Evolutionary conservation across 1,139 yeast genomes (phyloP).

Genomic region (Arxiozyma bovina): DNA sequence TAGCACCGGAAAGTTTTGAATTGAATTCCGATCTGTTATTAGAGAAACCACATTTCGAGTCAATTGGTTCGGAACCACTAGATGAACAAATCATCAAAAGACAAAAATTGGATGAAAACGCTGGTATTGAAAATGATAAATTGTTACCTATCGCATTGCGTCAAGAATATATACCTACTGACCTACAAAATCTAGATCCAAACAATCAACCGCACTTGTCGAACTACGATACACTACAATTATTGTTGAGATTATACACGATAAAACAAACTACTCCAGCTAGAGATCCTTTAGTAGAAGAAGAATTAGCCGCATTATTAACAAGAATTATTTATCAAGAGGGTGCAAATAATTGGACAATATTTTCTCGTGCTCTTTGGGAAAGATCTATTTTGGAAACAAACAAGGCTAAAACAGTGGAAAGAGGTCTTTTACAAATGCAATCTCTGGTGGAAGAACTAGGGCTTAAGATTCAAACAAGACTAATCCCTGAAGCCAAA

Average conservation of each 20-base stretch:
- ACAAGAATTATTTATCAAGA: slow-evolving; percentile 54
- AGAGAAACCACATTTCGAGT: slow-evolving; percentile 63
- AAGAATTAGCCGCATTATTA: slow-evolving; percentile 69
- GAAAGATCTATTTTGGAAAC: slow-evolving; percentile 81
- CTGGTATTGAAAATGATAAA: slow-evolving; percentile 29
- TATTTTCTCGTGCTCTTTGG: slow-evolving; percentile 83
- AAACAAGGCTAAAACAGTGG: slow-evolving; percentile 73
- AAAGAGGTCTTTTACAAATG: slow-evolving; percentile 89
- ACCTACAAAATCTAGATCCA: slow-evolving; percentile 56
- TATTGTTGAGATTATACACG: slow-evolving; percentile 58
- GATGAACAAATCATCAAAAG: slow-evolving; percentile 34
- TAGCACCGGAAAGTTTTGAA: slow-evolving; percentile 46
- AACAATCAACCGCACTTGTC: slow-evolving; percentile 69
- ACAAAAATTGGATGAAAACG: slow-evolving; percentile 31
- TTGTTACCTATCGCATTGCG: slow-evolving; percentile 54
- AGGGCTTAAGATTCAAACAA: slow-evolving; percentile 57
- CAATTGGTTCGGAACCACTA: slow-evolving; percentile 43
- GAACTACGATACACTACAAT: slow-evolving; percentile 62
- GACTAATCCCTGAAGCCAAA: slow-evolving; percentile 48
- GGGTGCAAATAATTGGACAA: slow-evolving; percentile 46
- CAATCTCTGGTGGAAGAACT: slow-evolving; percentile 86
- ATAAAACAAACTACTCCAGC: slow-evolving; percentile 67
- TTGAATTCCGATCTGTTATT: slow-evolving; percentile 72
- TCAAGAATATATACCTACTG: slow-evolving; percentile 55
- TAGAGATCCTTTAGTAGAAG: slow-evolving; percentile 62